Base-by-base conservation (phyloP, 495 filamentous ascomycete species). In the Penicillium atrosanguineum region DNA sequence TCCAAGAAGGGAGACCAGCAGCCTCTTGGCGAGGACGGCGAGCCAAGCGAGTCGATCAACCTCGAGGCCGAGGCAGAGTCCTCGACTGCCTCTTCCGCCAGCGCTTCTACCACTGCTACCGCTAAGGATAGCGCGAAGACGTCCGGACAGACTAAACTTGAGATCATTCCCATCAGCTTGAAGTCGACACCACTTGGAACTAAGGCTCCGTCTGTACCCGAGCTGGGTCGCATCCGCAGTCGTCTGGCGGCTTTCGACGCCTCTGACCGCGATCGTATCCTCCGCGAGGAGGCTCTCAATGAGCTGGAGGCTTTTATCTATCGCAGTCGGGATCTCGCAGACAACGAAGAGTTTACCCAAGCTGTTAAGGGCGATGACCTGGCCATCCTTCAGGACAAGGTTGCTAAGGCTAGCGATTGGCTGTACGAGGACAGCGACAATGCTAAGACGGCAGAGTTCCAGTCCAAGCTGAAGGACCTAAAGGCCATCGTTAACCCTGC, bases 281-380 rank as follows among this genome's bases (percentile, higher is more conserved):
- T 84, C 41, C 86, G 93, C 29, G 92, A 96, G 67, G 94, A 96
- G 69, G 81, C 89, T 9, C 74, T 96, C 25, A 99, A 99, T 73
- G 86, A 88, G 60, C 83, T 99, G 23, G 94, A 99, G 68, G 84
- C 80, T n/a, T 96, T 88, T 68, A 95, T 91, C 40, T 99, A 99
- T 78, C 86, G 83, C 54, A 83, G 87, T 38, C 85, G 91, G 6
- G 95, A 97, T 70, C 75, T 91, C 18, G 70, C 95, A 9, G 84
- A 87, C 15, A 85, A 88, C 55, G 83, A 87, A 50, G 80, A 79
- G 15, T 97, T 97, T 68, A 71, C 86, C 38, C 78, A 74, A 11
- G 83, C 79, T 12, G 83, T 91, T 42, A 92, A 85, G 42, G 67
- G 78, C 1, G 79, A 80, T 19, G 80, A 89, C 55, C 77, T 89